Evolutionary conservation across 2,329 filamentous ascomycete genomes (phyloP).

Genomic region (Diaporthe longicolla): DNA sequence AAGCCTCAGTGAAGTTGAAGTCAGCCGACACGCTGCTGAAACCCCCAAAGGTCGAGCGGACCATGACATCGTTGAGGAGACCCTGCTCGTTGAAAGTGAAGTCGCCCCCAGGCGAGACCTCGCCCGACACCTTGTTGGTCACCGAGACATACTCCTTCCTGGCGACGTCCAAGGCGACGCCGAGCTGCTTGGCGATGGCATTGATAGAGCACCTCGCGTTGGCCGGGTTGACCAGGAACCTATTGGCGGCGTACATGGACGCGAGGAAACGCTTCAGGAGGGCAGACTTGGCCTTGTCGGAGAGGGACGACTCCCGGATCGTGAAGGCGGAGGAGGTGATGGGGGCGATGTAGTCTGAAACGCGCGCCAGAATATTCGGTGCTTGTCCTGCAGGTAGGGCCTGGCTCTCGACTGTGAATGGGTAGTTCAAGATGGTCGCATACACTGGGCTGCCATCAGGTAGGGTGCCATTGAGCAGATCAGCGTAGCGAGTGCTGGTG

Average conservation of each 20-base stretch:
- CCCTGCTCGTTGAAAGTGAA: slow-evolving; percentile 49
- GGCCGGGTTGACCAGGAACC: slow-evolving; percentile 44
- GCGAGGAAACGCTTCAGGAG: slow-evolving; percentile 47
- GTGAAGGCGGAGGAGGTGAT: slow-evolving; percentile 47
- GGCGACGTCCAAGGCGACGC: slow-evolving; percentile 45
- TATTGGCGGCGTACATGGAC: slow-evolving; percentile 49
- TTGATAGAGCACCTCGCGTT: slow-evolving; percentile 44
- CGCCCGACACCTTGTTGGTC: slow-evolving; percentile 46
- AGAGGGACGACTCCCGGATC: slow-evolving; percentile 41
- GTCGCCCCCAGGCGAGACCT: slow-evolving; percentile 45
- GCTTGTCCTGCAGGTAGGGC: slow-evolving; percentile 40
- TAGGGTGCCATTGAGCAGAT: slow-evolving; percentile 46
- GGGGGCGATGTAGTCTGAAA: slow-evolving; percentile 47
- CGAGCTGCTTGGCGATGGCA: slow-evolving; percentile 47
- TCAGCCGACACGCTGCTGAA: slow-evolving; percentile 44
- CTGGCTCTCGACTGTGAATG: slow-evolving; percentile 47
- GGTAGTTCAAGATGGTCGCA: slow-evolving; percentile 51
- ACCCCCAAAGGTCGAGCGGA: slow-evolving; percentile 48
- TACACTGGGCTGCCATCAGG: slow-evolving; percentile 49
- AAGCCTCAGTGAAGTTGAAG: slow-evolving; percentile 48
- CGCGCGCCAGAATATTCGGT: slow-evolving; percentile 47
- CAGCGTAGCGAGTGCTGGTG: slow-evolving; percentile 48
- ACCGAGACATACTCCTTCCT: slow-evolving; percentile 47
- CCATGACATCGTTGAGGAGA: slow-evolving; percentile 48
- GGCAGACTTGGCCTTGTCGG: slow-evolving; percentile 34